A percentile compares a stretch with the other conserved stretches of the same genome.
Evolutionary conservation across 805 yeast genomes (phyloP).

Genomic region (Candida hungchunana): DNA sequence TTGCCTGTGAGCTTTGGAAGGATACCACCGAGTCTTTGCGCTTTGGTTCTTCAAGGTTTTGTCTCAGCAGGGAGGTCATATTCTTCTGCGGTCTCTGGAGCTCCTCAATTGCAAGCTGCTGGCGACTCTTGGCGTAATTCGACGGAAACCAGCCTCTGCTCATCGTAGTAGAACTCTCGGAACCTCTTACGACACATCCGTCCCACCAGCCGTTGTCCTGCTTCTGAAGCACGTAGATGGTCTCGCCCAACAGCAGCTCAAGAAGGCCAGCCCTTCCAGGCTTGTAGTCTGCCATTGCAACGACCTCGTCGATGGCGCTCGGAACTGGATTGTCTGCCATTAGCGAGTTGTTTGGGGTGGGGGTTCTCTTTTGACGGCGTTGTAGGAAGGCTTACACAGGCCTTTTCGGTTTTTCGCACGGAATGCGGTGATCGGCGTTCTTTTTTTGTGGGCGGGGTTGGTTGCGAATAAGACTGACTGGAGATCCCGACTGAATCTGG

Average conservation of each 20-base stretch:
- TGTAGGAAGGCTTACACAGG: too few relatives aligned
- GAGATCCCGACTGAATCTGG: too few relatives aligned
- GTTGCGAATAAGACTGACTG: too few relatives aligned
- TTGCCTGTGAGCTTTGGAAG: slow-evolving; percentile 33
- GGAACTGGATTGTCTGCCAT: slow-evolving; percentile 1
- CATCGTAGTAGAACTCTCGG: slow-evolving; percentile 22
- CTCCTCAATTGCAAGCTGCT: slow-evolving; percentile 9
- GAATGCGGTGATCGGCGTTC: too few relatives aligned
- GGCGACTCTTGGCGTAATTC: slow-evolving; percentile 38
- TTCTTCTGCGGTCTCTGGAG: slow-evolving; percentile 6
- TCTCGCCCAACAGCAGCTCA: slow-evolving; percentile 58
- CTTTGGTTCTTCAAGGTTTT: slow-evolving; percentile 25
- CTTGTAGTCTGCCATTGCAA: slow-evolving; percentile 52
- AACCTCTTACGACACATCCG: slow-evolving; percentile 43
- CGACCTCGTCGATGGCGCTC: slow-evolving; percentile 48
- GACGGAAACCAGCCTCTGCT: slow-evolving; percentile 84
- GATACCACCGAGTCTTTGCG: slow-evolving; percentile 48
- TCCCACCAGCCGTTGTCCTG: slow-evolving; percentile 84
- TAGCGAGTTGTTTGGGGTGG: too few relatives aligned
- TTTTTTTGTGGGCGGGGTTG: too few relatives aligned
- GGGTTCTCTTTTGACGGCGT: too few relatives aligned
- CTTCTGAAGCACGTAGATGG: slow-evolving; percentile 63
- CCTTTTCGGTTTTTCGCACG: too few relatives aligned
- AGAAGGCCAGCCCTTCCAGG: slow-evolving; percentile 49
- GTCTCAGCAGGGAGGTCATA: slow-evolving; percentile 21